Conservation (phyloP, 2,329 filamentous ascomycete species). For the Fusarium floridanum region DNA sequence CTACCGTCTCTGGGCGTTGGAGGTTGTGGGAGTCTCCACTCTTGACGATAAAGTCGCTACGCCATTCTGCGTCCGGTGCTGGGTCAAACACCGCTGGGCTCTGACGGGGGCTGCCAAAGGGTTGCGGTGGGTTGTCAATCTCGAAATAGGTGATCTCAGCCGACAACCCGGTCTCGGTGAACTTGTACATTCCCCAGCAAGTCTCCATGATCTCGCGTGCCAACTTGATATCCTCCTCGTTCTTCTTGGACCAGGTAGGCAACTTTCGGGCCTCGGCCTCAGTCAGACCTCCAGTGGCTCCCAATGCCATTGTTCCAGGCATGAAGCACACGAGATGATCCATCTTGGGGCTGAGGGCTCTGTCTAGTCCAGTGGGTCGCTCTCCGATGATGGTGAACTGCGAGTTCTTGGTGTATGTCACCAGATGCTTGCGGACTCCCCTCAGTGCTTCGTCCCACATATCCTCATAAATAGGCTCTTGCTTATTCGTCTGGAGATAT, state of each 20-base stretch:
- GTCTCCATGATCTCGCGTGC: conserved; percentile 94
- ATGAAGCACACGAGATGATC: conserved; percentile 98
- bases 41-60: conserved; percentile 84
- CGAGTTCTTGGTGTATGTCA: conserved; percentile 86
- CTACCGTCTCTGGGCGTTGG: conserved; percentile 95
- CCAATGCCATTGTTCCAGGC: conserved; percentile 94
- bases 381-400: conserved; percentile 93
- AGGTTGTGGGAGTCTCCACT: conserved; percentile 90
- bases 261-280: conserved; percentile 81
- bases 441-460: conserved; percentile 92
- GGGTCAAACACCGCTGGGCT: conserved; percentile 64
- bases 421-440: conserved; percentile 90
- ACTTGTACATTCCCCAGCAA: conserved; percentile 98
- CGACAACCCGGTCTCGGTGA: conserved; percentile 89
- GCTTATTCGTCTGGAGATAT: conserved; percentile 90
- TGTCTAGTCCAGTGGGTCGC: conserved; percentile 78
- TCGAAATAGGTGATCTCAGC: conserved; percentile 95
- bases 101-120: conserved; percentile 64
- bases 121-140: conserved; percentile 75
- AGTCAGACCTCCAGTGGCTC: conserved; percentile 81
- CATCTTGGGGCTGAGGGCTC: conserved; percentile 86
- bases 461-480: conserved; percentile 87
- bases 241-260: conserved; percentile 78
- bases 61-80: conserved; percentile 73
- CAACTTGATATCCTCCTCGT: conserved; percentile 89